Evolutionary conservation across 169 alveolate species (phyloP).

Genomic region (Cyclospora cayetanensis): DNA sequence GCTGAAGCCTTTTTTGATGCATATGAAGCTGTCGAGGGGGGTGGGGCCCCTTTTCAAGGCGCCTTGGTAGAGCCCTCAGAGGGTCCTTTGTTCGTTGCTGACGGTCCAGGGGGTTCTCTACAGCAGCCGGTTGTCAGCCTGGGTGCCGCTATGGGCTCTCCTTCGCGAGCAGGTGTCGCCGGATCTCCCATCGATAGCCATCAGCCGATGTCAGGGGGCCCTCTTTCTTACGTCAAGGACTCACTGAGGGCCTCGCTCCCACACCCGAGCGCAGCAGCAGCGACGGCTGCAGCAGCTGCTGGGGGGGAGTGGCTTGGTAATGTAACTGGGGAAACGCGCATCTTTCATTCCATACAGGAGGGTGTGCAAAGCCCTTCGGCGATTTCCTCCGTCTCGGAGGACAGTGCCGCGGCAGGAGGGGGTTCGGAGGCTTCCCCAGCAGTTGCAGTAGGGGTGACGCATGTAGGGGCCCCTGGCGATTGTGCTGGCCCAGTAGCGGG

Average conservation of each 20-base stretch:
- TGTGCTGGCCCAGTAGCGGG: neutral
- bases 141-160: too few relatives aligned
- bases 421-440: neutral
- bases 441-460: neutral
- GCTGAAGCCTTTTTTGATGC: neutral
- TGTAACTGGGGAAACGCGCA: neutral
- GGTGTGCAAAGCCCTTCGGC: constrained; percentile 19
- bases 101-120: too few relatives aligned
- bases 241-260: neutral
- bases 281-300: constrained; percentile 14
- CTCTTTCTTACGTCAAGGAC: neutral
- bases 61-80: too few relatives aligned
- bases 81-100: too few relatives aligned
- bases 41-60: too few relatives aligned
- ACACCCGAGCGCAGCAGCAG: neutral
- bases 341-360: constrained; percentile 18
- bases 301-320: constrained; percentile 17
- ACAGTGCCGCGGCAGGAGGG: constrained; percentile 25
- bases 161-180: too few relatives aligned
- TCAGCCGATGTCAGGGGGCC: neutral
- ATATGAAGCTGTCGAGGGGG: too few relatives aligned
- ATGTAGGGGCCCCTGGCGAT: neutral
- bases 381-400: constrained; percentile 30
- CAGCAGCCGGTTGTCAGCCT: too few relatives aligned
- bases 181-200: neutral